phyloP scores from a whole-genome alignment of 192 early-diverging fungal species.

The Backusella luteola region DNA sequence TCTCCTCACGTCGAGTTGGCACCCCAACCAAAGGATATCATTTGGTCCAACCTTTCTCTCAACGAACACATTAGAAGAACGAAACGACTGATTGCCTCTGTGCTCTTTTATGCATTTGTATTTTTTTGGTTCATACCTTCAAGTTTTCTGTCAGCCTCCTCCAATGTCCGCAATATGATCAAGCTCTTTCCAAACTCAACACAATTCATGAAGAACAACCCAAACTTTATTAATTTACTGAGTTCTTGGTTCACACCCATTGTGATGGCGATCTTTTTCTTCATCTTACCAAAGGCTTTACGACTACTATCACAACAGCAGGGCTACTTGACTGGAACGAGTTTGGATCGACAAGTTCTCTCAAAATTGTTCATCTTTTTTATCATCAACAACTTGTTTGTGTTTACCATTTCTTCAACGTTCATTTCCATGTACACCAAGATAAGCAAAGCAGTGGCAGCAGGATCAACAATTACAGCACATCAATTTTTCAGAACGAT shows the following conservation, averaged over 20 bases:
- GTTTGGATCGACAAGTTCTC: slow-evolving; percentile 65
- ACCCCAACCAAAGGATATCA: slow-evolving; percentile 73
- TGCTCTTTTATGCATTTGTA: slow-evolving; percentile 54
- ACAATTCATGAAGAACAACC: slow-evolving; percentile 45
- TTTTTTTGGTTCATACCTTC: slow-evolving; percentile 72
- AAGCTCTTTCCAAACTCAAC: slow-evolving; percentile 50
- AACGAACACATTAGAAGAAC: slow-evolving; percentile 46
- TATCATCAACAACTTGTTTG: slow-evolving; percentile 66
- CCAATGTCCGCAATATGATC: slow-evolving; percentile 56
- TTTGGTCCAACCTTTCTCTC: slow-evolving; percentile 70
- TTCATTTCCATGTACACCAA: slow-evolving; percentile 33
- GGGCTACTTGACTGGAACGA: slow-evolving; percentile 69
- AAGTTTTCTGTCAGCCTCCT: slow-evolving; percentile 55
- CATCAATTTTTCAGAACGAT: slow-evolving; percentile 15
- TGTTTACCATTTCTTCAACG: slow-evolving; percentile 54
- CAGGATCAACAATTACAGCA: not conserved
- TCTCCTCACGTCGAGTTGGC: slow-evolving; percentile 48
- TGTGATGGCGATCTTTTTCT: slow-evolving; percentile 63
- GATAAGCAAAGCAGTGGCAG: slow-evolving; percentile 8
- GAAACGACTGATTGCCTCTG: slow-evolving; percentile 38
- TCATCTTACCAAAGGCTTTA: slow-evolving; percentile 63
- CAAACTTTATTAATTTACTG: slow-evolving; percentile 55
- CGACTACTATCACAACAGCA: slow-evolving; percentile 62
- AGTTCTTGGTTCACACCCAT: slow-evolving; percentile 67
- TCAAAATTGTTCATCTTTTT: slow-evolving; percentile 75